Conservation (phyloP, 1,284 basidiomycete genomes). For the Entoloma clypeatum region DNA sequence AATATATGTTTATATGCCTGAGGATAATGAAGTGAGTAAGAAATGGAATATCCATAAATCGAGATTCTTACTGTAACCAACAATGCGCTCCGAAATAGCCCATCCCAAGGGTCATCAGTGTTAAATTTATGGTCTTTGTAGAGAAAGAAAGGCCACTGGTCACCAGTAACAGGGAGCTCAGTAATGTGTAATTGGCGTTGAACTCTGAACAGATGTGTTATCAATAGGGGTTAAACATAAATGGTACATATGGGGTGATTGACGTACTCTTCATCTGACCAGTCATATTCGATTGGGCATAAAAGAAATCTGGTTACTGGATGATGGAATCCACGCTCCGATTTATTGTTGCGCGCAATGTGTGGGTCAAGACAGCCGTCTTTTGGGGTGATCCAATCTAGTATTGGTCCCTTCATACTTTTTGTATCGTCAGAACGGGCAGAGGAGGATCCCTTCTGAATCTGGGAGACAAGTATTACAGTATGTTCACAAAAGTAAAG, state of each 20-base stretch:
- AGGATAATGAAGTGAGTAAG: not conserved
- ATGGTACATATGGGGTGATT: no score
- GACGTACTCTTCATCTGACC: constrained; percentile 13
- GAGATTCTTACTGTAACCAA: constrained; percentile 9
- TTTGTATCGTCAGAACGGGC: constrained; percentile 17
- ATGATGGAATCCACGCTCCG: constrained; percentile 14
- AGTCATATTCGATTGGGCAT: constrained; percentile 12
- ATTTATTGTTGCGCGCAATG: constrained; percentile 11
- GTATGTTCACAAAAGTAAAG: not conserved
- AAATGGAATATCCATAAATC: no score
- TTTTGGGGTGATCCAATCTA: constrained; percentile 15
- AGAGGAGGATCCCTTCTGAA: constrained; percentile 10
- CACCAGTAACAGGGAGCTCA: constrained; percentile 6
- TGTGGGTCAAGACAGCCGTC: constrained; percentile 5
- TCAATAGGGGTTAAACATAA: not conserved
- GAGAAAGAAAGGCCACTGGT: constrained; percentile 14
- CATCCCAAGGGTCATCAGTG: constrained; percentile 11
- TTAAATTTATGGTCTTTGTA: constrained; percentile 7
- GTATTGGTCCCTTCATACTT: constrained; percentile 12
- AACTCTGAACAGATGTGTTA: constrained; percentile 3
- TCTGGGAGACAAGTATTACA: not conserved
- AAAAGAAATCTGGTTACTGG: constrained; percentile 10
- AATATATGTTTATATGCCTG: constrained; percentile 6
- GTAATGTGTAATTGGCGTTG: constrained; percentile 2
- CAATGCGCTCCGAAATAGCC: constrained; percentile 10